Conservation (phyloP, 352 stramenopile genomes). For the Blastocystis sp. region DNA sequence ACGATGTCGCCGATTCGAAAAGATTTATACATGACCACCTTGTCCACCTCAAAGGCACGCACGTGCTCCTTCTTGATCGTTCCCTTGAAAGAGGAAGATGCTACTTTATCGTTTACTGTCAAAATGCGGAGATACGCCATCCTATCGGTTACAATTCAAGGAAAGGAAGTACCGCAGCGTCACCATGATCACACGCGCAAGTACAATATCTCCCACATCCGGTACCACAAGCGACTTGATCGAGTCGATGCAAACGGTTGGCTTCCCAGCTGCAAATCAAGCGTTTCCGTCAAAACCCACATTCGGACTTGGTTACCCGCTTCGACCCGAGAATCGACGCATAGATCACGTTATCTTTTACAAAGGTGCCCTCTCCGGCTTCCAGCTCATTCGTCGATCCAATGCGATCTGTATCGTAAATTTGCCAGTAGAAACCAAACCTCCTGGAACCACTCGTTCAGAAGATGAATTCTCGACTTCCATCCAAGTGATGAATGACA, state of each 20-base stretch:
- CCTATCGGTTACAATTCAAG: neutral
- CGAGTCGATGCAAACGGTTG: neutral
- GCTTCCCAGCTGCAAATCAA: neutral
- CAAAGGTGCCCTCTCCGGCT: conserved; percentile 34
- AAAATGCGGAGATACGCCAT: conserved; percentile 35
- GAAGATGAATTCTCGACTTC: neutral
- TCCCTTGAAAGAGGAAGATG: conserved; percentile 16
- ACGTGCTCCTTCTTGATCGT: conserved; percentile 55
- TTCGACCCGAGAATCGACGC: conserved; percentile 11
- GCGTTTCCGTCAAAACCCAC: neutral
- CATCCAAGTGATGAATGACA: neutral
- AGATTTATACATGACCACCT: conserved; percentile 54
- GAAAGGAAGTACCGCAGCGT: neutral
- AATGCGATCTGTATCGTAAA: conserved; percentile 22
- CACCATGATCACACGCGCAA: conserved; percentile 27
- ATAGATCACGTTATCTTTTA: conserved; percentile 38
- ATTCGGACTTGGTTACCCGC: neutral
- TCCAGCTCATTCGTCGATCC: neutral
- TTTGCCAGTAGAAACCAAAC: neutral
- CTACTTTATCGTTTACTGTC: conserved; percentile 28
- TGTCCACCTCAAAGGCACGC: conserved; percentile 54
- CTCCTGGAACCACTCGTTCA: conserved; percentile 47
- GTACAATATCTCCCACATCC: conserved; percentile 48
- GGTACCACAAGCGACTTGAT: conserved; percentile 33
- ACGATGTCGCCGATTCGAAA: conserved; percentile 56